Evolutionary conservation across 2,329 filamentous ascomycete species (phyloP).

Genomic region (Colletotrichum sansevieriae): DNA sequence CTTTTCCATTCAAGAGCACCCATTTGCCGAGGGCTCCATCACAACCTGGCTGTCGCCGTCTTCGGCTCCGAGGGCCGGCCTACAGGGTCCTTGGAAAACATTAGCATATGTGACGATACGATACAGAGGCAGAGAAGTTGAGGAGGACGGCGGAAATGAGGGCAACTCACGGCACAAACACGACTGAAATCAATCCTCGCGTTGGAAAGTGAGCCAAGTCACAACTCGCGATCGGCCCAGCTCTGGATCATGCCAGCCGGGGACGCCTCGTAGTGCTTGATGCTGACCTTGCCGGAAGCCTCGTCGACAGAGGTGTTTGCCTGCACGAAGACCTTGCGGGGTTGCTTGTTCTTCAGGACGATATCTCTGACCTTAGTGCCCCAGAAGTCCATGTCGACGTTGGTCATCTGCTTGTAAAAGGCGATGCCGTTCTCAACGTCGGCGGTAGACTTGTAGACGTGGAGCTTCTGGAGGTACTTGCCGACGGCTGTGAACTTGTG

Average conservation of each 20-base stretch:
- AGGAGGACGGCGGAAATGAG: too few species aligned
- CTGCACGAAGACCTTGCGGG: constrained; percentile 93
- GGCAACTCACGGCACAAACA: too few species aligned
- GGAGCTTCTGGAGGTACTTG: constrained; percentile 88
- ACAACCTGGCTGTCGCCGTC: constrained; percentile 10
- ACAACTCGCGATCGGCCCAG: constrained; percentile 73
- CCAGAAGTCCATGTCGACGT: constrained; percentile 86
- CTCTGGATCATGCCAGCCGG: constrained; percentile 86
- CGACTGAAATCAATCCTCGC: too few species aligned
- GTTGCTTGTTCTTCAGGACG: constrained; percentile 82
- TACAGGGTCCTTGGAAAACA: too few species aligned
- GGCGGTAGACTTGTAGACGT: constrained; percentile 92
- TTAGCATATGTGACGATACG: too few species aligned
- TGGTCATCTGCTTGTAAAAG: constrained; percentile 87
- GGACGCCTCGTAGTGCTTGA: constrained; percentile 90
- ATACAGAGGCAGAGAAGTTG: too few species aligned
- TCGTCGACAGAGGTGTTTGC: constrained; percentile 85
- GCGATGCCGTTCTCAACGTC: constrained; percentile 82
- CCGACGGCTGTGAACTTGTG: constrained; percentile 73
- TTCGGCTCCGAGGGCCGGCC: not conserved
- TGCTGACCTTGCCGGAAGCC: constrained; percentile 75
- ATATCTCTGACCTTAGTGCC: constrained; percentile 82
- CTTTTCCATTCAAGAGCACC: not conserved
- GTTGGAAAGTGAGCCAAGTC: constrained; percentile 22
- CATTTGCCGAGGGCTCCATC: not conserved